phyloP scores from a whole-genome alignment of 306 rosid genomes.

The Cucurbita ficifolia region DNA sequence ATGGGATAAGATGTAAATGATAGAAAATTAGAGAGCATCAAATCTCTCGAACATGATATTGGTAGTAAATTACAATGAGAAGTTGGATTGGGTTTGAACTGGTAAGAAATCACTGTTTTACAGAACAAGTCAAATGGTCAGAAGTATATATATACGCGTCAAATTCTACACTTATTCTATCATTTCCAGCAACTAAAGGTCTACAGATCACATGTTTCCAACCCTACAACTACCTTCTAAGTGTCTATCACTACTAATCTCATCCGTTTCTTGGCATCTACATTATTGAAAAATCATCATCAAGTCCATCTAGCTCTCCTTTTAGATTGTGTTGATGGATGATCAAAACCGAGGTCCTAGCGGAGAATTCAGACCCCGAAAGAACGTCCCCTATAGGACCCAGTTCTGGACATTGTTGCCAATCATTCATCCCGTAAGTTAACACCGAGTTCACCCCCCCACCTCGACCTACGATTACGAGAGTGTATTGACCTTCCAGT shows the following conservation, averaged over 20 bases:
- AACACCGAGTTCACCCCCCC: slow-evolving; percentile 55
- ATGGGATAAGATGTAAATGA: too few species aligned
- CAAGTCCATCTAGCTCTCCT: slow-evolving; percentile 84
- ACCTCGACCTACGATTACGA: slow-evolving; percentile 70
- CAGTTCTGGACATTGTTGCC: slow-evolving; percentile 89
- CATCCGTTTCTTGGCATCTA: slow-evolving; percentile 6
- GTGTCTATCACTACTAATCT: background rate
- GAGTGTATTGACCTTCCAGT: slow-evolving; percentile 63
- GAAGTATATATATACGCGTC: background rate
- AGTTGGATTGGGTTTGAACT: background rate
- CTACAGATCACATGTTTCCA: slow-evolving; percentile 8
- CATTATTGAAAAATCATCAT: slow-evolving; percentile 79
- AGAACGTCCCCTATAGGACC: slow-evolving; percentile 97
- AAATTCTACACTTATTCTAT: slow-evolving; percentile 24
- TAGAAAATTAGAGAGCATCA: too few species aligned
- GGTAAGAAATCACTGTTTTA: background rate
- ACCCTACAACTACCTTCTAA: slow-evolving; percentile 7
- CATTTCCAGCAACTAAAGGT: slow-evolving; percentile 18
- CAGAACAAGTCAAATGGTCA: background rate
- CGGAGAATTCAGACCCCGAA: slow-evolving; percentile 67
- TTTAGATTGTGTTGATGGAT: slow-evolving; percentile 57
- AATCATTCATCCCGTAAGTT: slow-evolving; percentile 78
- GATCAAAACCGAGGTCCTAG: slow-evolving; percentile 48
- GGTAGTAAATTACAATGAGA: background rate
- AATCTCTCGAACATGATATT: background rate